Evolutionary conservation across 208 protist genomes (phyloP).

Genomic region (Blechomonas ayalai): DNA sequence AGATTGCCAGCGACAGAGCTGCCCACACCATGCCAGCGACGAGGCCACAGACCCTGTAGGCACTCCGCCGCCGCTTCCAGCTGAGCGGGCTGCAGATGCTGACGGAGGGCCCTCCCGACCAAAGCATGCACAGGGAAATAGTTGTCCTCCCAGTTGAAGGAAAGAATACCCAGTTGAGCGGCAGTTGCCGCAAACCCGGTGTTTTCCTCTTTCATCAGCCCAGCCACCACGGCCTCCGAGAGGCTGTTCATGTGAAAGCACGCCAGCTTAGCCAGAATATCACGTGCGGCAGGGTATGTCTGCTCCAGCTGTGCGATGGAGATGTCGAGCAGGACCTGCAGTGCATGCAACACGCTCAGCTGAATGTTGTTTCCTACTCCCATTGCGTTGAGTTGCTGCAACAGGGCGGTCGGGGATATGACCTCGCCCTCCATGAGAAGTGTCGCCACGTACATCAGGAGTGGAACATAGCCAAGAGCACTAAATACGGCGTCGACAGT

Average conservation of each 20-base stretch:
- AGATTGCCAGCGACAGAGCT: slow-evolving; percentile 46
- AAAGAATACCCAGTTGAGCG: slow-evolving; percentile 45
- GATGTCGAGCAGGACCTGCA: slow-evolving; percentile 40
- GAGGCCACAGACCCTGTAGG: slow-evolving; percentile 58
- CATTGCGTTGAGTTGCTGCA: slow-evolving; percentile 11
- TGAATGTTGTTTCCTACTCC: slow-evolving; percentile 24
- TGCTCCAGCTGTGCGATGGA: slow-evolving; percentile 32
- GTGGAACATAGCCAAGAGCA: slow-evolving; percentile 54
- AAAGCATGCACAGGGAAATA: slow-evolving; percentile 54
- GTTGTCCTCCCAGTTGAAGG: slow-evolving; percentile 59
- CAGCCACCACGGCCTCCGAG: slow-evolving; percentile 44
- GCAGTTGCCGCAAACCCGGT: slow-evolving; percentile 30
- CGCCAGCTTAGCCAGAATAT: slow-evolving; percentile 26
- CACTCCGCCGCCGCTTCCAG: slow-evolving; percentile 19
- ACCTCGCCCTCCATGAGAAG: slow-evolving; percentile 30
- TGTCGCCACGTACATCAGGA: slow-evolving; percentile 54
- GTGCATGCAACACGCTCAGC: slow-evolving; percentile 48
- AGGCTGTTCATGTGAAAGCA: slow-evolving; percentile 58
- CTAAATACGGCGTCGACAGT: slow-evolving; percentile 20
- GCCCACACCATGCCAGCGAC: slow-evolving; percentile 59
- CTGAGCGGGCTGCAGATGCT: background rate
- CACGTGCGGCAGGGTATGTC: slow-evolving; percentile 19
- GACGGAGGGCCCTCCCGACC: slow-evolving; percentile 33
- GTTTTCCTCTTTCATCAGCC: slow-evolving; percentile 26
- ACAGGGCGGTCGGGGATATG: slow-evolving; percentile 16